phyloP scores from a whole-genome alignment of 2,329 filamentous ascomycete genomes.

The Trichoderma sp. region DNA sequence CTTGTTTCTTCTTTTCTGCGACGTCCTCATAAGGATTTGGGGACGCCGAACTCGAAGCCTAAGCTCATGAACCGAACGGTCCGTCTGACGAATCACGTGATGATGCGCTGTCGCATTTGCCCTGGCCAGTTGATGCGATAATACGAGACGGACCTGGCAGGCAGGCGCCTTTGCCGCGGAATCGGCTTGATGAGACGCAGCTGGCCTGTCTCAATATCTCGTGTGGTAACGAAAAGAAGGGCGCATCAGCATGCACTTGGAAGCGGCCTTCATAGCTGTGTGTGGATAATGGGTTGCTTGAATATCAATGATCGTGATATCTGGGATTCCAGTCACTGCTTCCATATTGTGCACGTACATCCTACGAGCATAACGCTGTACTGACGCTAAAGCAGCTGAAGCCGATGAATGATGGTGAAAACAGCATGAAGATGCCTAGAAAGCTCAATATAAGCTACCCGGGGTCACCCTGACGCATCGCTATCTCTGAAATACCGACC shows the following conservation, averaged over 20 bases:
- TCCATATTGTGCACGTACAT: no score
- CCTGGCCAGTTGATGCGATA: neutral
- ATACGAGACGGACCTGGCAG: neutral
- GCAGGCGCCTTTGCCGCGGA: neutral
- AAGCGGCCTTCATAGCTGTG: neutral
- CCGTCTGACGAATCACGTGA: slow-evolving; percentile 16
- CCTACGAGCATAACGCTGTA: neutral
- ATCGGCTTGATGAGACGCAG: neutral
- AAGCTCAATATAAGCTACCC: neutral
- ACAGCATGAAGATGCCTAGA: neutral
- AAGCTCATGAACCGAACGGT: neutral
- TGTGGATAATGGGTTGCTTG: no score
- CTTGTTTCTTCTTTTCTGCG: neutral
- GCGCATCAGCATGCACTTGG: neutral
- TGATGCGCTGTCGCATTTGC: neutral
- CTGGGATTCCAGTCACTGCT: no score
- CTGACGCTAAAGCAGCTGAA: neutral
- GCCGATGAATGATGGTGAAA: neutral
- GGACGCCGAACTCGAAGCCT: neutral
- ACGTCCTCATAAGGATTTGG: neutral
- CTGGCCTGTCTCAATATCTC: no score
- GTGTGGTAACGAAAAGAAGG: neutral
- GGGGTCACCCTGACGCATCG: neutral
- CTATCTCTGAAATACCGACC: no score
- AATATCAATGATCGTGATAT: no score